Evolutionary conservation across 768 basidiomycete genomes (phyloP).

Genomic region (Auriscalpium orientale): DNA sequence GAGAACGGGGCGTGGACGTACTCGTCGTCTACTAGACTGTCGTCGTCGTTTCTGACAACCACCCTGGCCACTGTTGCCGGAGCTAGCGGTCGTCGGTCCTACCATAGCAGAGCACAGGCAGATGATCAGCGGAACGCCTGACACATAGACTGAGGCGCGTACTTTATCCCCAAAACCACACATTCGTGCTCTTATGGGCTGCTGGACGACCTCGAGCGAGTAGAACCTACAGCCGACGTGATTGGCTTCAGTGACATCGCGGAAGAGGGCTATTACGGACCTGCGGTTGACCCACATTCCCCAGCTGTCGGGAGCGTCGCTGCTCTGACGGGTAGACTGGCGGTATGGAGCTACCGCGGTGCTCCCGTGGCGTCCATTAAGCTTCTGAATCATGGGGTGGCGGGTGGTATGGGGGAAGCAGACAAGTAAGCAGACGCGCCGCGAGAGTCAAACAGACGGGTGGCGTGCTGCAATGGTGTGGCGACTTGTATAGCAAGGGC

Average conservation of each 20-base stretch:
- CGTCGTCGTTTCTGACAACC: conserved; percentile 61
- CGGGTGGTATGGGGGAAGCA: conserved; percentile 12
- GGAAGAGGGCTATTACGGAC: conserved; percentile 31
- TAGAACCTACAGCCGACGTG: conserved; percentile 49
- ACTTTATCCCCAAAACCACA: conserved; percentile 98
- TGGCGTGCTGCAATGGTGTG: not conserved
- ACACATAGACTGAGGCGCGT: conserved; percentile 16
- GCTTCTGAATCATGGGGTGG: conserved; percentile 58
- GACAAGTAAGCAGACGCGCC: not conserved
- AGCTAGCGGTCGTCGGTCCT: conserved; percentile 90
- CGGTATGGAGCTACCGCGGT: conserved; percentile 12
- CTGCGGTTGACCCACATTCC: conserved; percentile 61
- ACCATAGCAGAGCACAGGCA: conserved; percentile 12
- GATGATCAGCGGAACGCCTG: not conserved
- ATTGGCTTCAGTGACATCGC: not conserved
- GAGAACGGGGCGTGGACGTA: conserved; percentile 31
- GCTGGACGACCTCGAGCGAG: conserved; percentile 77
- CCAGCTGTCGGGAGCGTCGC: conserved; percentile 52
- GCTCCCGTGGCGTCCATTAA: conserved; percentile 37
- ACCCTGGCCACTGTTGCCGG: conserved; percentile 88
- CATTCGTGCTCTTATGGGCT: conserved; percentile 87
- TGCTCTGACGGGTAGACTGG: conserved; percentile 7
- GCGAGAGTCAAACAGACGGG: not conserved
- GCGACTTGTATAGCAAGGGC: not conserved
- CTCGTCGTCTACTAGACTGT: conserved; percentile 68